A percentile compares a stretch with the other conserved stretches of the same genome.
These are phyloP conservation scores for Diaporthe ampelina DNA, from an alignment of 2,329 filamentous ascomycete species.

Conservation along the genomic window DNA sequence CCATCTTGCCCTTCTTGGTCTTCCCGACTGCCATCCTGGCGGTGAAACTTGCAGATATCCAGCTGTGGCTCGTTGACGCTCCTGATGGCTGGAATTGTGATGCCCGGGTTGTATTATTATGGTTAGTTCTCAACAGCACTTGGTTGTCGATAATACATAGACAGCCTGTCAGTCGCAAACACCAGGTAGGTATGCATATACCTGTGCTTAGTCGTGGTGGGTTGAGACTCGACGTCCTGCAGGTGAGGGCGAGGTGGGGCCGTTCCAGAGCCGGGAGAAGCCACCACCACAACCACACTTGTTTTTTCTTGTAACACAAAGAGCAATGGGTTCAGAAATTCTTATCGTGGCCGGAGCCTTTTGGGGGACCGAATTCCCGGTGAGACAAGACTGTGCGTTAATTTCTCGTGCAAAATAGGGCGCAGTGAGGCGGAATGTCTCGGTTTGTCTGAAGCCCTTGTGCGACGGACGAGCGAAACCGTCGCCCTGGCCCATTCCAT, in stretches of 20 bases:
- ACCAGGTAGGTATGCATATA: background rate
- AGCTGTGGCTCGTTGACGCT: too few species aligned
- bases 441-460: background rate
- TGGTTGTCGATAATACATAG: too few species aligned
- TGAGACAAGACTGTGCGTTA: background rate
- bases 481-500: background rate
- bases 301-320: background rate
- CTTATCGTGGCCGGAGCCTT: background rate
- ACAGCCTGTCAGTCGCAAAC: background rate
- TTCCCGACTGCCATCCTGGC: constrained; percentile 30
- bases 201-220: background rate
- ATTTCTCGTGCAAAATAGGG: background rate
- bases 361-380: background rate
- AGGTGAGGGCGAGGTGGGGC: constrained; percentile 26
- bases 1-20: constrained; percentile 44
- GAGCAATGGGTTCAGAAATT: background rate
- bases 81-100: too few species aligned
- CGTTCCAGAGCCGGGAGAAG: background rate
- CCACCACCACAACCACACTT: background rate
- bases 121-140: background rate
- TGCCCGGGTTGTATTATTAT: background rate
- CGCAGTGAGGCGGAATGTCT: background rate
- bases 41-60: background rate
- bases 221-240: background rate
- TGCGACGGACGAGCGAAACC: background rate